Evolutionary conservation across 768 basidiomycete species (phyloP), one percentile per base, ranked within the genome.

Genomic region (Phanerodontia chrysosporium): DNA sequence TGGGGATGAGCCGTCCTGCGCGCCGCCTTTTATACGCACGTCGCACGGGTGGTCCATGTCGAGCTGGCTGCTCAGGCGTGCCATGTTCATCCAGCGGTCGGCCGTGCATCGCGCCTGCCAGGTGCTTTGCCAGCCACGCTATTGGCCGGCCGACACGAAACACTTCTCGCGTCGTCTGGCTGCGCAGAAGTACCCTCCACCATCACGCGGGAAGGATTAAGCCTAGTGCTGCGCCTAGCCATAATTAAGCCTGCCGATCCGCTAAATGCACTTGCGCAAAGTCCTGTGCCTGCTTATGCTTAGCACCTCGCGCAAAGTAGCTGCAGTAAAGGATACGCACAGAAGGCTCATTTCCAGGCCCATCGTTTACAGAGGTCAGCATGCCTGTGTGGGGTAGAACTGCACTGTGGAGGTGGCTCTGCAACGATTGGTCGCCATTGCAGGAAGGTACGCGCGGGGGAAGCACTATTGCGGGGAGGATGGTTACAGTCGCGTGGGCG

Each of bases 11-110:
- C 5, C 12, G 25, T 45, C 12, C 16, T 21, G 44, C 55, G 21
- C 10, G 16, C 25, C 39, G 36, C 36, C 39, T 32, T 48, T 46
- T 57, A 57, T 57, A 57, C 55, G 55, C n/a, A n/a, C n/a, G n/a
- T n/a, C n/a, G n/a, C n/a, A n/a, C n/a, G n/a, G n/a, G n/a, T n/a
- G n/a, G n/a, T 49, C 25, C n/a, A 22, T 22, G 48, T 25, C 7
- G 10, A n/a, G 48, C 8, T 18, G 5, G 22, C 48, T 49, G 48
- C 49, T 46, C 45, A 18, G 6, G 18, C 16, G 39, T 42, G 39
- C 39, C 39, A 42, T 42, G 39, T 4, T 18, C 39, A 18, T 18
- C 10, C 4, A 9, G 18, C 39, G 18, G 39, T 42, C 39, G 39
- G 39, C 39, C 18, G 18, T 42, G 4, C 18, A 18, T 42, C 39